Percentiles rank a stretch among this genome's conserved stretches.
These are phyloP conservation scores for Globisporangium sylvaticum DNA, from an alignment of 352 stramenopile species.

Conservation along the genomic window DNA sequence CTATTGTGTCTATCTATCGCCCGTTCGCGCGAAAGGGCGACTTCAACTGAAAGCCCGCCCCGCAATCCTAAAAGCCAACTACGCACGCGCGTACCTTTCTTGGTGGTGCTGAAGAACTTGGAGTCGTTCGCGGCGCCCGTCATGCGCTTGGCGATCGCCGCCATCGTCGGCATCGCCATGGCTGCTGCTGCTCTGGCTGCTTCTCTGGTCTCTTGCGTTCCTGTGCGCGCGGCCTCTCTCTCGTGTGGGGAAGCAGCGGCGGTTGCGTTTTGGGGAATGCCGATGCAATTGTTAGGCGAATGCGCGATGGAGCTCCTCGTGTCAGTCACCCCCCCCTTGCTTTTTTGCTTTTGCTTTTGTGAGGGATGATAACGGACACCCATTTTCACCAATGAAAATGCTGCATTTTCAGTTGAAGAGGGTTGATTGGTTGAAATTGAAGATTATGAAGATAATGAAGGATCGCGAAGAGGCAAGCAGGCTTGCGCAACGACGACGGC, in stretches of 20 bases:
- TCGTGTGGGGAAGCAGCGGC: not conserved
- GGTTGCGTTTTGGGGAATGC: not conserved
- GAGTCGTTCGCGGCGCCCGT: constrained; percentile 92
- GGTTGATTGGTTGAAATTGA: not conserved
- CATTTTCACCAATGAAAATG: not conserved
- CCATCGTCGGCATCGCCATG: constrained; percentile 87
- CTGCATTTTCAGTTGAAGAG: too few relatives aligned
- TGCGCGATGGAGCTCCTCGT: constrained; percentile 3
- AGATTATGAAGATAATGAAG: not conserved
- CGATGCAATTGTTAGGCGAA: not conserved
- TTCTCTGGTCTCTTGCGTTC: not conserved
- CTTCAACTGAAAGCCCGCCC: not conserved
- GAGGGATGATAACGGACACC: constrained; percentile 11
- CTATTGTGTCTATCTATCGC: not conserved
- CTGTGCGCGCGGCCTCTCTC: too few relatives aligned
- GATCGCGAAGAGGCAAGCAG: not conserved
- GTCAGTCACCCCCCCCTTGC: constrained; percentile 2
- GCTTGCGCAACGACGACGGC: not conserved
- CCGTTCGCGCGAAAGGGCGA: not conserved
- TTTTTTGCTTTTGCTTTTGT: not conserved
- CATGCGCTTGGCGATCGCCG: constrained; percentile 85
- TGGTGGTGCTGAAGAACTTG: constrained; percentile 99
- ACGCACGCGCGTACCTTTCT: constrained; percentile 78
- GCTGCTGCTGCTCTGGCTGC: constrained; percentile 3
- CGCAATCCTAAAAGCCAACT: not conserved